Base-by-base conservation (phyloP, 306 rosid species). In the barrel medic (Medicago truncatula) region DNA sequence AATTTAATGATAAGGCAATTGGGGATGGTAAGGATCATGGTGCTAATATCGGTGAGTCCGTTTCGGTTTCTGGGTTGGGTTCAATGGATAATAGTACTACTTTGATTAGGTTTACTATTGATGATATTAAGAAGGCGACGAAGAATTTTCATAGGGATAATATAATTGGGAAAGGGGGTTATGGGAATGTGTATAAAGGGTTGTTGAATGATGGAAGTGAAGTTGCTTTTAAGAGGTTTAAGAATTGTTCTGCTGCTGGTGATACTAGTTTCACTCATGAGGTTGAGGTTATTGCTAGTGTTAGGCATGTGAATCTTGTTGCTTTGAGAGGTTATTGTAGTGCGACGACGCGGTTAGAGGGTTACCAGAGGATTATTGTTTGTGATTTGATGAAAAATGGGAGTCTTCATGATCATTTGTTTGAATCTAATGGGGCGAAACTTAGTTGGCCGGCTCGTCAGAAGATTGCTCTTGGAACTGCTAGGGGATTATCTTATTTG, bases 141-240 rank as follows among this genome's bases (percentile, higher is more conserved):
- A 85, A 82, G 86, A 86, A 85, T 76, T 95, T 95, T 70, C 75
- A 90, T 0, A 87, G 92, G 78, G 97, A 90, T 6, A 66, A 76
- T 69, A 86, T 95, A 28, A 79, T 95, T 39, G 98, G 99, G 34
- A 88, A 86, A 77, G 99, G 99, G 14, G 99, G 99, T 9, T 95
- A 90, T 76, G 99, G 99, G 11, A 95, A 95, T 85, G 99, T 95
- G 70, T 95, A 92, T 40, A 90, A 83, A 73, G 99, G 99, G 20
- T 25, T 80, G 0, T 67, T 95, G 28, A 31, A 68, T 1, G 97
- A 95, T 71, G 97, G 96, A 8, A 80, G 84, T 10, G 99, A 95
- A 65, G 97, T 95, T 69, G 99, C 97, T 3, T 61, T 95, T 79
- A 95, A 95, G 86, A 85, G 99, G 89, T 95, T 95, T 61, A 95